Base-by-base conservation (phyloP, 192 early-diverging fungal genomes). In the Coemansia sp. region DNA sequence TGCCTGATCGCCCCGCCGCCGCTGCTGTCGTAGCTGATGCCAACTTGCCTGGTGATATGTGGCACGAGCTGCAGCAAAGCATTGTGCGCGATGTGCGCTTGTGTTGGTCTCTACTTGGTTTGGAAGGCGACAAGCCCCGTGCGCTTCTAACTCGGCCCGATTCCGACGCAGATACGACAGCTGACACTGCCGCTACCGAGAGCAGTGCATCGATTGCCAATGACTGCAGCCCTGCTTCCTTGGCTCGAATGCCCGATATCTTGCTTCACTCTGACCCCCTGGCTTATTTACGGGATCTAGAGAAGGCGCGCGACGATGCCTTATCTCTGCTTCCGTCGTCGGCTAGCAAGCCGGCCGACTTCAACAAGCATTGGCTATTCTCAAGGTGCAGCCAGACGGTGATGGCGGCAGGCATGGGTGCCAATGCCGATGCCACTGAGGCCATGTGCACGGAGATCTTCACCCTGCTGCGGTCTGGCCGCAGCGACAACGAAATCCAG, bases 401-500 rank as follows among this genome's bases (percentile, higher is more conserved):
- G 2, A 35, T 64, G 3, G 73, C 65, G 15, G 34, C 68, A 16
- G 70, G 37, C 2, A 47, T 68, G 35, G 71, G 64, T 16, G 30
- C 30, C 11, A 62, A 30, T 9, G 18, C 55, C 7, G 71, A 60
- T 18, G 70, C 68, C 5, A 67, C 64, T 8, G 74, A 76, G 27
- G 41, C 71, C 0, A 24, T 82, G 68, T 76, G 80, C 62, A 62
- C 68, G 2, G 71, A 68, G 53, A 20, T 76, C 2, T 70, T 76
- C 27, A 53, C 62, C 5, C 22, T 71, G 9, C 44, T 82, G 65
- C 74, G 68, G 29, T 69, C 68, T 3, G 71, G 61, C 45, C 59
- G 71, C 68, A 62, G 61, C 62, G 74, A 82, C 62, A 67, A 70
- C 65, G 70, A 64, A 30, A 78, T 78, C 15, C 81, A 83, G 62